Conservation (phyloP, 1,284 basidiomycete genomes). For the Calocybe gambosa region DNA sequence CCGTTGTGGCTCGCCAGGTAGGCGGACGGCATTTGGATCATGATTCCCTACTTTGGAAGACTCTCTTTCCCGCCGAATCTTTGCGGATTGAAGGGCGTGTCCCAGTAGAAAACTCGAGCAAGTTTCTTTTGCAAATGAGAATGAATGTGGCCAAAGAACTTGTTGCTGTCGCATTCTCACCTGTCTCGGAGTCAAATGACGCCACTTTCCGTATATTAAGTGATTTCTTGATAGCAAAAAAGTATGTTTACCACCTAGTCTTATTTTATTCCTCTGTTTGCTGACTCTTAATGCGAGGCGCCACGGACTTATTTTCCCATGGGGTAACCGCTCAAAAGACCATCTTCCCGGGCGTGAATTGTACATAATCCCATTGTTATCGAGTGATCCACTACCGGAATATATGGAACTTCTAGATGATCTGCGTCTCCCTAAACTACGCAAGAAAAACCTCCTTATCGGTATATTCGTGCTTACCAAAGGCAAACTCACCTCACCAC, state of each 20-base stretch:
- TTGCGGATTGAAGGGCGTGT: slow-evolving; percentile 79
- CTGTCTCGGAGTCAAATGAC: slow-evolving; percentile 38
- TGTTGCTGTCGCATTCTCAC: slow-evolving; percentile 66
- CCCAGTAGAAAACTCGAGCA: slow-evolving; percentile 61
- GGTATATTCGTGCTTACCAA: slow-evolving; percentile 81
- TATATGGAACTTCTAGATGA: slow-evolving; percentile 83
- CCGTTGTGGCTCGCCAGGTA: slow-evolving; percentile 65
- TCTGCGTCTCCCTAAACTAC: slow-evolving; percentile 59
- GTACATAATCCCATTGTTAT: slow-evolving; percentile 79
- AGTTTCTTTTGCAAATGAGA: slow-evolving; percentile 72
- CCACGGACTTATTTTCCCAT: slow-evolving; percentile 82
- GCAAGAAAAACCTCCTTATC: slow-evolving; percentile 63
- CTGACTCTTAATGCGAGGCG: slow-evolving; percentile 46
- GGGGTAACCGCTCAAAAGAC: slow-evolving; percentile 69
- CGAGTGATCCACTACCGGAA: slow-evolving; percentile 70
- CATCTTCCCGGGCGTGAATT: slow-evolving; percentile 77
- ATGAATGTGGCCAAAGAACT: slow-evolving; percentile 77
- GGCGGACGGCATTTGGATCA: slow-evolving; percentile 54
- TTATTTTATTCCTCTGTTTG: slow-evolving; percentile 12
- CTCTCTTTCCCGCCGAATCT: slow-evolving; percentile 61
- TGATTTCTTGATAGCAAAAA: slow-evolving; percentile 67
- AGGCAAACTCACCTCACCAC: slow-evolving; percentile 52
- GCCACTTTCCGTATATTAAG: slow-evolving; percentile 57
- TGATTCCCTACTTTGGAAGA: slow-evolving; percentile 61
- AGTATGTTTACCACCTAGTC: slow-evolving; percentile 43